Evolutionary conservation across 83 land plant species (phyloP).

Genomic region (Diphasiastrum complanatum): DNA sequence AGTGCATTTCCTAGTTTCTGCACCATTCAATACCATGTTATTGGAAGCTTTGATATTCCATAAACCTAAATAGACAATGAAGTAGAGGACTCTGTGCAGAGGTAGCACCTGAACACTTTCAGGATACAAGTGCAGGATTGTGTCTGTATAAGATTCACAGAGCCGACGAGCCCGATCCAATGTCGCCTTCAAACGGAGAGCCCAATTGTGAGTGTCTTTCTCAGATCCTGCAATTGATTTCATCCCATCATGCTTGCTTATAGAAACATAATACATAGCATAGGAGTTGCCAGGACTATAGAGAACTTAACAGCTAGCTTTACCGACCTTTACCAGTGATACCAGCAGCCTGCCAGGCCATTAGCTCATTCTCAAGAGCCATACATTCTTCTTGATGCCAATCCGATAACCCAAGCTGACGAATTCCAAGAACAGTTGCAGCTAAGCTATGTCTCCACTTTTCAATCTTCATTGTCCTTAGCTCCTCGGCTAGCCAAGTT

Average conservation of each 20-base stretch:
- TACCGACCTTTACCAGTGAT: conserved; percentile 49
- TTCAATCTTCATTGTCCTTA: conserved; percentile 26
- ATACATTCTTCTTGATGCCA: conserved; percentile 76
- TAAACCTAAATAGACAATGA: not conserved
- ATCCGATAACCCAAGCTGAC: conserved; percentile 67
- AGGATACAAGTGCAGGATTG: conserved; percentile 70
- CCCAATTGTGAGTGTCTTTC: conserved; percentile 73
- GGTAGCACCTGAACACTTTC: conserved; percentile 57
- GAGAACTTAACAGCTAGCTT: not conserved
- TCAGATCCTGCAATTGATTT: conserved; percentile 39
- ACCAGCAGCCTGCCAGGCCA: conserved; percentile 66
- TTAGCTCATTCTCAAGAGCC: conserved; percentile 71
- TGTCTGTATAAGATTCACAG: conserved; percentile 77
- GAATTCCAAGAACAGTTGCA: conserved; percentile 49
- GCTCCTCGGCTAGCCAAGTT: conserved; percentile 46
- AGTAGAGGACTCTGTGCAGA: too few species aligned
- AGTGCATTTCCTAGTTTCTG: conserved; percentile 84
- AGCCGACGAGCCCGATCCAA: conserved; percentile 82
- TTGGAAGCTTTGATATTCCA: conserved; percentile 4
- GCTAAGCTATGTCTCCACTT: conserved; percentile 64
- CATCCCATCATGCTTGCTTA: too few species aligned
- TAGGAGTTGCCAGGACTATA: not conserved
- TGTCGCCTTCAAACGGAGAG: conserved; percentile 81
- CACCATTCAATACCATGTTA: conserved; percentile 7
- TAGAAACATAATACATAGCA: not conserved